Percentiles rank a stretch among this genome's conserved stretches.
Evolutionary conservation across 306 rosid genomes (phyloP).

Genomic region (Citrullus amarus): DNA sequence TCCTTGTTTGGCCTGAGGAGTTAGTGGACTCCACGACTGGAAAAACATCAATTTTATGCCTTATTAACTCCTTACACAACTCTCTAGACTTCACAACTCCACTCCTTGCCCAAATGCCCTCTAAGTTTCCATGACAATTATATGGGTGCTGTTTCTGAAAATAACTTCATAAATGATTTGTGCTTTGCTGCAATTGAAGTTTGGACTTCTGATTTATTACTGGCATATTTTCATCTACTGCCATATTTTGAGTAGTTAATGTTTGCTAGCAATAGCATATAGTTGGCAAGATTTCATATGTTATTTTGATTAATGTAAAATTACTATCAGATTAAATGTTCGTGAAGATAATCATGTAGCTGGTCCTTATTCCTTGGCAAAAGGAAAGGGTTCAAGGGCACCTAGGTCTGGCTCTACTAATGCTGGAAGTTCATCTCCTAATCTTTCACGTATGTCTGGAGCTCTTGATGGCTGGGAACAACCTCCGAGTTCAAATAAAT

Average conservation of each 20-base stretch:
- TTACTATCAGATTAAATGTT: slow-evolving; percentile 33
- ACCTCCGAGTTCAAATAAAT: slow-evolving; percentile 37
- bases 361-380: slow-evolving; percentile 35
- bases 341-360: slow-evolving; percentile 37
- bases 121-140: not conserved
- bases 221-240: not conserved
- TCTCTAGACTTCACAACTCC: no score
- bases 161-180: not conserved
- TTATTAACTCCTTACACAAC: no score
- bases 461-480: slow-evolving; percentile 48
- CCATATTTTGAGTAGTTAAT: not conserved
- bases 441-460: slow-evolving; percentile 42
- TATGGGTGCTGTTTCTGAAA: not conserved
- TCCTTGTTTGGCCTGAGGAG: no score
- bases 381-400: slow-evolving; percentile 70
- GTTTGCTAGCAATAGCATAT: not conserved
- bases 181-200: not conserved
- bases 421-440: slow-evolving; percentile 42
- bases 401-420: slow-evolving; percentile 44
- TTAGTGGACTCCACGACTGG: no score
- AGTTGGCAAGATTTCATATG: not conserved
- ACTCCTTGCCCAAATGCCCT: no score
- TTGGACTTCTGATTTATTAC: not conserved
- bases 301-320: not conserved
- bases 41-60: no score